A percentile compares a stretch with the other conserved stretches of the same genome.
These are phyloP conservation scores for Aspergillus avenaceus DNA, from an alignment of 495 filamentous ascomycete species.

Conservation along the genomic window DNA sequence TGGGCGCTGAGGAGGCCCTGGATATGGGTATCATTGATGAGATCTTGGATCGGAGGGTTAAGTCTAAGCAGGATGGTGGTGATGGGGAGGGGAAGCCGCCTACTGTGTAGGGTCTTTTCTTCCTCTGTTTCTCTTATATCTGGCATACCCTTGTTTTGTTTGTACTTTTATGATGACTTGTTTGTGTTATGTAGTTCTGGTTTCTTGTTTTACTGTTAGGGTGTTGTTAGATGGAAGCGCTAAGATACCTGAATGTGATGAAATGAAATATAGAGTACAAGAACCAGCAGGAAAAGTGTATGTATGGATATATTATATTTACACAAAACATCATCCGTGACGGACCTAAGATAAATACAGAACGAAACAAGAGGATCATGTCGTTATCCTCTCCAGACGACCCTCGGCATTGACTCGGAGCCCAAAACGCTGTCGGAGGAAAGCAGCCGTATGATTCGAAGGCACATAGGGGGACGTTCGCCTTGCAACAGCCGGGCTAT, in stretches of 20 bases:
- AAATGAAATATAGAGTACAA: too few species aligned
- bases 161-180: slow-evolving; percentile 12
- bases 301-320: slow-evolving; percentile 3
- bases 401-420: slow-evolving; percentile 38
- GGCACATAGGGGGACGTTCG: slow-evolving; percentile 28
- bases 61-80: slow-evolving; percentile 27
- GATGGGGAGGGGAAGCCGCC: slow-evolving; percentile 19
- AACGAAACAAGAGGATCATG: slow-evolving; percentile 8
- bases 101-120: slow-evolving; percentile 6
- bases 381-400: slow-evolving; percentile 30
- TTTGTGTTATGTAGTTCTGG: not conserved
- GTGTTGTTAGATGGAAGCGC: not conserved
- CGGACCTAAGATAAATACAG: not conserved
- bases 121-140: not conserved
- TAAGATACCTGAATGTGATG: not conserved
- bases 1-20: slow-evolving; percentile 82
- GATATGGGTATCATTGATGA: slow-evolving; percentile 90
- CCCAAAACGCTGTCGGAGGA: slow-evolving; percentile 40
- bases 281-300: not conserved
- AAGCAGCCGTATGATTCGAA: slow-evolving; percentile 38
- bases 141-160: slow-evolving; percentile 5
- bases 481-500: slow-evolving; percentile 21
- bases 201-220: not conserved
- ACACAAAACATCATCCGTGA: not conserved
- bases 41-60: slow-evolving; percentile 62